Evolutionary conservation across 164 flowering plant genomes (phyloP).

Genomic region (Annona squamosa): DNA sequence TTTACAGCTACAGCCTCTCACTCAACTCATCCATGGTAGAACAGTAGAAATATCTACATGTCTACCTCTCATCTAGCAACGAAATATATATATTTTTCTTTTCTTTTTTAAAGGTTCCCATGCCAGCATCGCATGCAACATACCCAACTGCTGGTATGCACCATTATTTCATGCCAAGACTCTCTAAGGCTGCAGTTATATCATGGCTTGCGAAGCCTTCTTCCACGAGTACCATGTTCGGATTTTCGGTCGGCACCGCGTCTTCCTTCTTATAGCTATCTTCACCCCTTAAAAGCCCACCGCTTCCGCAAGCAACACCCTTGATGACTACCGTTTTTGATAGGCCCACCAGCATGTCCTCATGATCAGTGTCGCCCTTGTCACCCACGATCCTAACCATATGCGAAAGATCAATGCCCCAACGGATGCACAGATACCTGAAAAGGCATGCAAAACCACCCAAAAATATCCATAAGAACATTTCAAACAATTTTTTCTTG

Average conservation of each 20-base stretch:
- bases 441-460: neutral
- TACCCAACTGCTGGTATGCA: neutral
- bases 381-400: slow-evolving; percentile 60
- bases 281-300: slow-evolving; percentile 36
- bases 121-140: too few species aligned
- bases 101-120: too few species aligned
- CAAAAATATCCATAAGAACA: too few species aligned
- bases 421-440: slow-evolving; percentile 65
- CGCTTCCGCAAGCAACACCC: slow-evolving; percentile 55
- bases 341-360: slow-evolving; percentile 52
- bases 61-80: too few species aligned
- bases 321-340: slow-evolving; percentile 60
- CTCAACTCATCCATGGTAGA: neutral
- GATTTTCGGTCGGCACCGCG: slow-evolving; percentile 39
- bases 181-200: slow-evolving; percentile 38
- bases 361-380: slow-evolving; percentile 70
- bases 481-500: too few species aligned
- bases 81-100: too few species aligned
- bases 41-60: neutral
- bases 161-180: slow-evolving; percentile 23
- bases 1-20: neutral
- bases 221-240: slow-evolving; percentile 27
- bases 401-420: slow-evolving; percentile 68
- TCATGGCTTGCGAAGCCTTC: slow-evolving; percentile 28
- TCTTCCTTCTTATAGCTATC: slow-evolving; percentile 49